Percentiles rank a stretch among this genome's conserved stretches.
phyloP scores from a whole-genome alignment of 495 filamentous ascomycete species.

The Annulohypoxylon stygium region DNA sequence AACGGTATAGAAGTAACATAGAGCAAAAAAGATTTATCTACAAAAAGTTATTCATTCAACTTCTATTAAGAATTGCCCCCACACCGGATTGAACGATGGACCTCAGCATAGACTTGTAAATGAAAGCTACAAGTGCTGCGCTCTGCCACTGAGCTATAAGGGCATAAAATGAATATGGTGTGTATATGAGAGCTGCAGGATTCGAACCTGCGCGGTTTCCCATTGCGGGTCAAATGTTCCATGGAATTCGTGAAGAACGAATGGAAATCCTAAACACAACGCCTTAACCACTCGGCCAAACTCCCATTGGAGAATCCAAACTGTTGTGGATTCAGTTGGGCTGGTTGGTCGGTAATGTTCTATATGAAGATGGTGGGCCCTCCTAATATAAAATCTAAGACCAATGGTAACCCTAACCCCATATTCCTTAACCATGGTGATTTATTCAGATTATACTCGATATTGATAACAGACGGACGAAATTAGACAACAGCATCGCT shows the following conservation, averaged over 20 bases:
- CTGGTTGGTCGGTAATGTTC: background rate
- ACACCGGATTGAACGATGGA: constrained; percentile 9
- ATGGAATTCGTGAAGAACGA: constrained; percentile 35
- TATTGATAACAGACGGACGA: too few relatives aligned
- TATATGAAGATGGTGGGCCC: background rate
- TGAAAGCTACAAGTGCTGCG: background rate
- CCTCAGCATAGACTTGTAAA: background rate
- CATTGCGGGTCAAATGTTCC: constrained; percentile 43
- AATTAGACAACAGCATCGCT: too few relatives aligned
- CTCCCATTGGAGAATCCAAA: constrained; percentile 43
- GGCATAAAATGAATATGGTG: constrained; percentile 8
- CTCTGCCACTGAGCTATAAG: constrained; percentile 4
- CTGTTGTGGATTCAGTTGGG: background rate
- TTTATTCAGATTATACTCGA: too few relatives aligned
- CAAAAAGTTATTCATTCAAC: too few relatives aligned
- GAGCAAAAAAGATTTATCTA: too few relatives aligned
- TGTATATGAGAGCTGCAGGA: constrained; percentile 56
- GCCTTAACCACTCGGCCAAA: constrained; percentile 67
- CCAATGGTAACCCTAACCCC: too few relatives aligned
- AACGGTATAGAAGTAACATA: too few relatives aligned
- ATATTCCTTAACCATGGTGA: too few relatives aligned
- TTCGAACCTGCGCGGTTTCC: constrained; percentile 62
- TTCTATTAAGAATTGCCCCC: constrained; percentile 40
- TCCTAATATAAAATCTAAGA: background rate
- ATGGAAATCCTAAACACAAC: constrained; percentile 61